Base-by-base conservation (phyloP, 179 eudicot genomes). In the Actinidia arguta region DNA sequence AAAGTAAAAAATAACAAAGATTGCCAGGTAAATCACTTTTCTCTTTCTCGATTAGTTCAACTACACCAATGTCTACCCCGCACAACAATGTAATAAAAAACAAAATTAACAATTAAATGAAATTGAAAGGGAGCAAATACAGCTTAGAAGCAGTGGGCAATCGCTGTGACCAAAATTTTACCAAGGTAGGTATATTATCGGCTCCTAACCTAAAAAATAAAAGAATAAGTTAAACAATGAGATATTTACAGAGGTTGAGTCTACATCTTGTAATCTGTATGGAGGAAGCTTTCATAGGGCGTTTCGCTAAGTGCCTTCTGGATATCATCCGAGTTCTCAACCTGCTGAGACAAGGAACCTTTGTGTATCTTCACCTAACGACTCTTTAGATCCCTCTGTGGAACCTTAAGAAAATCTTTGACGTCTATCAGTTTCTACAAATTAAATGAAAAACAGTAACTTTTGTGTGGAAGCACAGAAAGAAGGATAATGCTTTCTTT, bases 341-440 rank as follows among this genome's bases (percentile, higher is more conserved):
- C 94, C 67, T 94, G 98, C 42, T 89, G 87, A 2, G 92, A 87
- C 75, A 94, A 87, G 8, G 94, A 76, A 46, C 95, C 94, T 82
- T 88, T 95, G 90, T 95, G 99, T 87, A 95, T 95, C 92, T 95
- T 94, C 88, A 95, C 99, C 84, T 95, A 98, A 22, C 94, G 87
- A 82, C 99, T 95, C 8, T 85, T 87, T 70, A 95, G 85, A 11
- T 93, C 90, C 92, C 59, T 89, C 66, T 79, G 82, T 9, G 99
- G 95, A 8, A 95, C 91, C 85, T 84, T 88, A 54, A 95, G 86
- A 82, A 95, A 95, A 61, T 91, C 94, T 85, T 93, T 97, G 80
- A 94, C 97, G 22, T 95, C 97, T 4, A 80, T 70, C 83, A 95
- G 66, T 81, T 91, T 92, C 99, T 95, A 90, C 80, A 84, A 44